Percentiles rank a stretch among this genome's conserved stretches.
These are phyloP conservation scores for Russula foetens DNA, from an alignment of 768 basidiomycete genomes.

Conservation along the genomic window DNA sequence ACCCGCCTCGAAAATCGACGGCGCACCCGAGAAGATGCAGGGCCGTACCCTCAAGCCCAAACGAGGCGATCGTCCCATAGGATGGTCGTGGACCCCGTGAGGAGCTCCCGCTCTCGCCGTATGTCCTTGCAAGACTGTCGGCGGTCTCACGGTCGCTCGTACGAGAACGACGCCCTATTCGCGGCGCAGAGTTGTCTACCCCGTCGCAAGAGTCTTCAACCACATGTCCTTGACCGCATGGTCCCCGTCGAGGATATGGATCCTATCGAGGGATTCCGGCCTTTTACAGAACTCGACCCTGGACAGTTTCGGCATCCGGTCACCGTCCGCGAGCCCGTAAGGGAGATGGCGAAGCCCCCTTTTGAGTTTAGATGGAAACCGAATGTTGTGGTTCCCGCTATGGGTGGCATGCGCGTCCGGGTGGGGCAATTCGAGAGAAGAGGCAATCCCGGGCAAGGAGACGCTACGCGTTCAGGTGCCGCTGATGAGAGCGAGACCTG, in stretches of 20 bases:
- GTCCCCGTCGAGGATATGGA: conserved; percentile 17
- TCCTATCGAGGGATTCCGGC: conserved; percentile 5
- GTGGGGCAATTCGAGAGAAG: conserved; percentile 10
- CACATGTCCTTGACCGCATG: conserved; percentile 3
- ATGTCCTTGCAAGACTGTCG: background rate
- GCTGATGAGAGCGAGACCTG: background rate
- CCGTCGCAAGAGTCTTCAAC: background rate
- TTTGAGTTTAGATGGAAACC: conserved; percentile 4
- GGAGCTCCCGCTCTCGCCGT: background rate
- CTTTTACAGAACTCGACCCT: conserved; percentile 9
- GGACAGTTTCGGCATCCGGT: background rate
- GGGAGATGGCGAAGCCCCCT: background rate
- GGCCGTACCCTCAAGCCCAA: background rate
- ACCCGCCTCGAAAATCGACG: background rate
- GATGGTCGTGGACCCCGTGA: background rate
- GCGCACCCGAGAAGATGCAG: background rate
- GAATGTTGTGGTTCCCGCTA: background rate
- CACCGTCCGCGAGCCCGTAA: conserved; percentile 2
- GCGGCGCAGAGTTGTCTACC: background rate
- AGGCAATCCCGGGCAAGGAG: background rate
- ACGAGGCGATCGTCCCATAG: background rate
- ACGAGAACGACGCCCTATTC: background rate
- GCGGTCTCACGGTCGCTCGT: background rate
- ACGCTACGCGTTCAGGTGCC: background rate
- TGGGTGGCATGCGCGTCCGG: conserved; percentile 13